Base-by-base conservation (phyloP, 2,329 filamentous ascomycete species). In the Chaetomiaceae sp. region DNA sequence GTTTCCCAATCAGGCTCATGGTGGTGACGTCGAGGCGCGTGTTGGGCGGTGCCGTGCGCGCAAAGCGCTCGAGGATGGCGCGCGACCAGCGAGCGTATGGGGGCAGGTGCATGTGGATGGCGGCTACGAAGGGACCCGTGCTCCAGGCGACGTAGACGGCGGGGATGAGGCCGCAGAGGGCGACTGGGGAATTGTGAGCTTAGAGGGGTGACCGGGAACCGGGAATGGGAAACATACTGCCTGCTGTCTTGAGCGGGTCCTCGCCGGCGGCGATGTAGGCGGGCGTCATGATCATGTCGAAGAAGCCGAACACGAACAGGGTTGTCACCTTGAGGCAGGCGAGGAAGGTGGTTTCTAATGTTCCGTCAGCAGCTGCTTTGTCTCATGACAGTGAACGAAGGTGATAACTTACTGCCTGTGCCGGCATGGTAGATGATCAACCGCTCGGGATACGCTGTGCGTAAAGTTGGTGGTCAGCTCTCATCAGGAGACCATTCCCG, bases 381-480 rank as follows among this genome's bases (percentile, higher is more conserved):
- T 19, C 14, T 15, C 4, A 2, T 1, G 19, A 20, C 11, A 6
- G 25, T 23, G 37, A 8, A 11, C 6, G 6, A 38, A 25, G 23
- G 5, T 9, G 25, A n/a, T 37, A 14, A 54, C 61, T 23, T 49
- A 62, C 81, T 78, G 8, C 78, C 77, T 0, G 82, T 85, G 48
- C 89, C 88, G 49, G 84, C 84, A 70, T 91, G 87, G 69, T 89
- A 95, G 57, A 95, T 80, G 61, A 90, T 77, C 25, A 91, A 65
- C 14, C 73, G 73, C 58, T 82, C 76, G 0, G 83, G 81, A 54
- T 79, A 78, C 31, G 69, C 77, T 81, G 11, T 34, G 8, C 4
- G 14, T 19, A 8, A 12, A 15, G 19, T 38, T 3, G n/a, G 9
- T 27, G 25, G 27, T 31, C 14, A 31, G 9, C 27, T 31, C 27